Evolutionary conservation across 164 flowering plant genomes (phyloP).

Genomic region (Annona squamosa): DNA sequence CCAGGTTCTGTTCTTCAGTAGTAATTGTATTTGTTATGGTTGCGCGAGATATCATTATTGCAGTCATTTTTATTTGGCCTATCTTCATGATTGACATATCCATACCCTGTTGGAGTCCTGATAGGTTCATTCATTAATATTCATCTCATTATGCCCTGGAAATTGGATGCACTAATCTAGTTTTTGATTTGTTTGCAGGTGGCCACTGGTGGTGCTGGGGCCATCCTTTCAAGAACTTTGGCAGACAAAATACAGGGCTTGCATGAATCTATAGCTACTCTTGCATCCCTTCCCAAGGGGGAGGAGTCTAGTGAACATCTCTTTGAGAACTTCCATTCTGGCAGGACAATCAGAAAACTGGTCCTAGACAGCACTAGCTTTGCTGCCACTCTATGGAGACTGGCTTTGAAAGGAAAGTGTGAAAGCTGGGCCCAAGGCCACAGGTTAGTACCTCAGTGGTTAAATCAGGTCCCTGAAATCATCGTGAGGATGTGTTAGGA

Average conservation of each 20-base stretch:
- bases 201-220: conserved; percentile 68
- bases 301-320: conserved; percentile 59
- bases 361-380: conserved; percentile 71
- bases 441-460: conserved; percentile 44
- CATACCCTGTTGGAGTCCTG: no score
- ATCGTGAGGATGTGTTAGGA: not conserved
- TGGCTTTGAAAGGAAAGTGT: conserved; percentile 65
- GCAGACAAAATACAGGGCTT: conserved; percentile 51
- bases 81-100: no score
- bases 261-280: conserved; percentile 56
- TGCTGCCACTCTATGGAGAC: conserved; percentile 65
- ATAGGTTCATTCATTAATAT: no score
- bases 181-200: conserved; percentile 36
- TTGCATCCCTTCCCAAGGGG: conserved; percentile 55
- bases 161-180: not conserved
- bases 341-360: conserved; percentile 77
- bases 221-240: conserved; percentile 50
- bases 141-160: no score
- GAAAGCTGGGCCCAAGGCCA: conserved; percentile 76
- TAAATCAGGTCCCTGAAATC: not conserved
- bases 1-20: no score
- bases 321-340: conserved; percentile 85
- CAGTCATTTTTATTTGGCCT: no score
- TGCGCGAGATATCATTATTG: no score
- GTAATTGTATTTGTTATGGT: no score